Evolutionary conservation across 1,284 basidiomycete genomes (phyloP).

Genomic region (Trichosporon coremiiforme): DNA sequence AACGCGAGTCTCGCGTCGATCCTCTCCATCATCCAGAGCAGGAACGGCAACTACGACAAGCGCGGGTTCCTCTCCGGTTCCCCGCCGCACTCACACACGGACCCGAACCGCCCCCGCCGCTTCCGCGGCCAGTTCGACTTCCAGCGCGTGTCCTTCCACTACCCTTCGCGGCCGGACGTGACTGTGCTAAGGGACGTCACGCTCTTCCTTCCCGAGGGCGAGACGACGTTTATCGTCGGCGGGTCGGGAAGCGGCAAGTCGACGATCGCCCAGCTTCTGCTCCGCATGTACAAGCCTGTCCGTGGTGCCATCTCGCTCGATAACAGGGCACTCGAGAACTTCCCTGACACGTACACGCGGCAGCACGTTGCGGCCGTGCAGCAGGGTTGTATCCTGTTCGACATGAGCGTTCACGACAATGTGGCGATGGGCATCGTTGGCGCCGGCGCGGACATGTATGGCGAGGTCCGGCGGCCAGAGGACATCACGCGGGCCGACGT

Average conservation of each 20-base stretch:
- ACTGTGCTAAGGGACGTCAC: conserved; percentile 58
- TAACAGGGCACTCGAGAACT: conserved; percentile 72
- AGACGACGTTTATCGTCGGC: conserved; percentile 91
- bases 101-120: conserved; percentile 48
- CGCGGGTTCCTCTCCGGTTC: not conserved
- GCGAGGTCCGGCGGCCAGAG: conserved; percentile 41
- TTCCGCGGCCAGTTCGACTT: conserved; percentile 78
- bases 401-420: conserved; percentile 83
- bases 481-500: conserved; percentile 71
- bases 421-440: conserved; percentile 75
- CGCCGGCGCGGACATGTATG: conserved; percentile 54
- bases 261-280: conserved; percentile 80
- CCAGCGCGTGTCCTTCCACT: conserved; percentile 76
- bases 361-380: conserved; percentile 77
- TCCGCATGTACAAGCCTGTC: conserved; percentile 72
- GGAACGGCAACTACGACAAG: not conserved
- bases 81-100: not conserved
- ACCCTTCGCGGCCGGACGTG: conserved; percentile 70
- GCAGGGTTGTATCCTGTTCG: conserved; percentile 75
- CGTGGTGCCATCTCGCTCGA: conserved; percentile 73
- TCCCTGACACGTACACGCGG: conserved; percentile 75
- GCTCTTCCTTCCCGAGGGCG: conserved; percentile 72
- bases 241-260: conserved; percentile 89
- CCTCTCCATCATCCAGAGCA: conserved; percentile 61
- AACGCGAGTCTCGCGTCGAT: conserved; percentile 79